Base-by-base conservation (phyloP, 1,139 yeast species). In the Nematodospora anomalae region DNA sequence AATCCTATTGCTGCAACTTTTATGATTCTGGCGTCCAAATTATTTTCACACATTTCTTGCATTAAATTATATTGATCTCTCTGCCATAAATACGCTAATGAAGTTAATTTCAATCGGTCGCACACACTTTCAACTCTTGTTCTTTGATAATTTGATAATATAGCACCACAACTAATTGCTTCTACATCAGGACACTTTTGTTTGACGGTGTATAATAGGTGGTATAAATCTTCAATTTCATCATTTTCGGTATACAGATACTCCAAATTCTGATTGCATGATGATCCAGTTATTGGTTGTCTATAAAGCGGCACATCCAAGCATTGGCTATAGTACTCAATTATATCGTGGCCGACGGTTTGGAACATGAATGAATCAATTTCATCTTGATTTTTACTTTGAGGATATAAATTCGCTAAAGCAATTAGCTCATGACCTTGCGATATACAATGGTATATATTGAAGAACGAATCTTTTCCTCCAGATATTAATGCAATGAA, bases 281-380 rank as follows among this genome's bases (percentile, higher is more conserved):
- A 65, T 28, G 76, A 65, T 0, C 95, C 92, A 1, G 42, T 47
- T 32, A 90, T 87, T 11, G 71, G 67, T n/a, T 75, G 79, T 35
- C 96, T 64, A 51, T 82, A 88, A 52, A 92, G 62, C 1, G 98
- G 97, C 1, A 86, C 79, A 4, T 78, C 89, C 30, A 86, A 63
- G 50, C 96, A 86, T 43, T 82, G 70, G 2, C 76, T 67, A 52
- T 89, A 88, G 39, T 67, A 60, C 1, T 76, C 73, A 4, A 92
- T 71, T 3, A 87, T 78, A 47, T 84, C 88, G 57, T 85, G 94
- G 0, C 98, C 98, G n/a, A 92, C 98, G 0, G 98, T 92, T 60
- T 92, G 98, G 60, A 87, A 92, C 98, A 92, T 92, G 57, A 84
- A 92, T 38, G 96, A 86, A 60, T 92, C 97, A 41, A 92, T 67